Base-by-base conservation (phyloP, 176 grass and related monocot genomes). In the Aegilops umbellulata region DNA sequence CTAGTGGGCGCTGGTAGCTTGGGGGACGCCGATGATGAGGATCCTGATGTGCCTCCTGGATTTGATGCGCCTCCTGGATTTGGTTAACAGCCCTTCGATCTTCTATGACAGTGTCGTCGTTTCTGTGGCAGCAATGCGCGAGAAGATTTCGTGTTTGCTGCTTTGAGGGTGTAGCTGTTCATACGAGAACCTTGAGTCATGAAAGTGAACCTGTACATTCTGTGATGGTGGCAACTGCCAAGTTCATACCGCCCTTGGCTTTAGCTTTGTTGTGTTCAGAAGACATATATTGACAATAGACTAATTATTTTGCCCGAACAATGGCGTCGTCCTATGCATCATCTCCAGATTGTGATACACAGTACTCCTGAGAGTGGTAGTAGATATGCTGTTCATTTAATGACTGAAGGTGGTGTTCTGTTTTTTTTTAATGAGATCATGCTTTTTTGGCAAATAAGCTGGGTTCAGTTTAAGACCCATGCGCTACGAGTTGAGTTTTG, bases 31-130 rank as follows among this genome's bases (percentile, higher is more conserved):
- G 80, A 74, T 3, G 90, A 92, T 6, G 93, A 95, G 38, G 93
- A 88, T 71, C 85, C 88, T 65, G 86, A 82, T 30, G 83, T 85
- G n/a, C 93, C 93, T 68, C 93, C 93, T 76, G 93, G 93, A 57
- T 95, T 95, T 76, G 90, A 79, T 29, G 86, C 85, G 17, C 93
- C 93, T 68, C 93, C 93, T 76, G 93, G 94, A 57, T 95, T 95
- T 76, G 91, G 88, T 14, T 95, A 78, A 91, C 72, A 64, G 66
- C 32, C 34, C 16, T 78, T 61, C 8, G 10, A 77, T 38, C 69
- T 81, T 61, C 11, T 15, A 68, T 64, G 31, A 8, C 29, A 12
- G 30, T 22, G n/a, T 30, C 15, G 5, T 62, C 9, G 36, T 70
- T 80, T 80, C 49, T 32, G 71, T 42, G 49, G 60, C n/a, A 39